Conservation (phyloP, 768 basidiomycete genomes). For the Xerocomellus chrysenteron region DNA sequence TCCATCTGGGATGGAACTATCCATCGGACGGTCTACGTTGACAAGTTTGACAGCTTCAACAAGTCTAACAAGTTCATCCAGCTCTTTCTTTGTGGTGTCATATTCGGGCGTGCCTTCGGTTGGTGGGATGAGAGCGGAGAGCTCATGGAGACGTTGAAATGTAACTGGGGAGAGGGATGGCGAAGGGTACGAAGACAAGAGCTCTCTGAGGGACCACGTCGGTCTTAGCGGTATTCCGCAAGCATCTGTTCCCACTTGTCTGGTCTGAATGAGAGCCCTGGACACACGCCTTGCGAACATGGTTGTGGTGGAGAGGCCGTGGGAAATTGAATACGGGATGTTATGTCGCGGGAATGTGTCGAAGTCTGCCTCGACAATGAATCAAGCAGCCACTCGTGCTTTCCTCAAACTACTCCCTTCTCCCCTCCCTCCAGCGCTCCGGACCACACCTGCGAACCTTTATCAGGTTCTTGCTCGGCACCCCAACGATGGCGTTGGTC, state of each 20-base stretch:
- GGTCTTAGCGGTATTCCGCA: conserved; percentile 64
- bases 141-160: conserved; percentile 62
- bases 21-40: conserved; percentile 33
- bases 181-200: conserved; percentile 74
- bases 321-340: conserved; percentile 2
- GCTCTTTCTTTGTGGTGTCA: conserved; percentile 48
- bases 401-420: conserved; percentile 60
- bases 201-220: conserved; percentile 78
- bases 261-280: conserved; percentile 1
- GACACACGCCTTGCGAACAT: conserved; percentile 8
- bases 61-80: conserved; percentile 71
- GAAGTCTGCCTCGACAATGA: conserved; percentile 15
- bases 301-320: neutral
- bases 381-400: conserved; percentile 26
- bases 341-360: neutral
- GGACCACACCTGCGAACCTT: conserved; percentile 56
- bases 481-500: conserved; percentile 66
- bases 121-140: conserved; percentile 74
- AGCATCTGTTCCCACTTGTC: conserved; percentile 43
- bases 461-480: conserved; percentile 72
- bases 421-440: conserved; percentile 59
- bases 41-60: conserved; percentile 82
- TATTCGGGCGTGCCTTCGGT: conserved; percentile 55
- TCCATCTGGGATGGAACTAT: conserved; percentile 37
- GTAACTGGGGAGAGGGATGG: conserved; percentile 58